A percentile compares a stretch with the other conserved stretches of the same genome.
Conservation (phyloP, 2,329 filamentous ascomycete species). For the Polychaeton citri region DNA sequence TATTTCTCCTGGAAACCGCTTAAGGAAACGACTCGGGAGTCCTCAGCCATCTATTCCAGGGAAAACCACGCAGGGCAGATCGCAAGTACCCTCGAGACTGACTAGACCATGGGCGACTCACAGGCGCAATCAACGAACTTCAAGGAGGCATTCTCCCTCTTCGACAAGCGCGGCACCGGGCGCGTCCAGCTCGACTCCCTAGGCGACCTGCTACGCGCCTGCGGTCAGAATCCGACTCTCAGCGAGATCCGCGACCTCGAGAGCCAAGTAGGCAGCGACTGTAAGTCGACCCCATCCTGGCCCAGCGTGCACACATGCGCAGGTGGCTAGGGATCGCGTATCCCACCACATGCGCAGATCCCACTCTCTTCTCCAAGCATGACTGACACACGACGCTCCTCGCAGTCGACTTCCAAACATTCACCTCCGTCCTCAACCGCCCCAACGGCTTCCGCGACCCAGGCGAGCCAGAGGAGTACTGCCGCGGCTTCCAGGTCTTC, state of each 20-base stretch:
- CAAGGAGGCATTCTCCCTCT: constrained; percentile 99
- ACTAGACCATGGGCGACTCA: constrained; percentile 16
- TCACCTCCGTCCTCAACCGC: constrained; percentile 91
- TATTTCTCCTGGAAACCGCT: too few species aligned
- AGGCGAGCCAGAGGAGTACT: constrained; percentile 95
- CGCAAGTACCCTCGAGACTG: too few species aligned
- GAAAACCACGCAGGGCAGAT: too few species aligned
- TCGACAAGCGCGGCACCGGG: constrained; percentile 97
- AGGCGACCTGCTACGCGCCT: constrained; percentile 88
- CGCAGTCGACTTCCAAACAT: constrained; percentile 92
- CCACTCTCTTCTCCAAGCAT: not conserved
- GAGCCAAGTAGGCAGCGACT: constrained; percentile 78
- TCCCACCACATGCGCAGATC: not conserved
- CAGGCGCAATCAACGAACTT: constrained; percentile 92
- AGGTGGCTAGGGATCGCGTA: not conserved
- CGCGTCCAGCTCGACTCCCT: constrained; percentile 76
- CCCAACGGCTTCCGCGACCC: constrained; percentile 97
- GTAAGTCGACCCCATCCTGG: constrained; percentile 43
- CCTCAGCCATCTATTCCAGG: too few species aligned
- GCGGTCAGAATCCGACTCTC: constrained; percentile 93
- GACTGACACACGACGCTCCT: too few species aligned
- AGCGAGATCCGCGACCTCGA: constrained; percentile 87
- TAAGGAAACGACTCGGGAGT: too few species aligned
- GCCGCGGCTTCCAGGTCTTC: constrained; percentile 96
- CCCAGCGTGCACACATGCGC: not conserved